A percentile compares a stretch with the other conserved stretches of the same genome.
These are phyloP conservation scores for Suillus subalutaceus DNA, from an alignment of 768 basidiomycete genomes.

Conservation along the genomic window DNA sequence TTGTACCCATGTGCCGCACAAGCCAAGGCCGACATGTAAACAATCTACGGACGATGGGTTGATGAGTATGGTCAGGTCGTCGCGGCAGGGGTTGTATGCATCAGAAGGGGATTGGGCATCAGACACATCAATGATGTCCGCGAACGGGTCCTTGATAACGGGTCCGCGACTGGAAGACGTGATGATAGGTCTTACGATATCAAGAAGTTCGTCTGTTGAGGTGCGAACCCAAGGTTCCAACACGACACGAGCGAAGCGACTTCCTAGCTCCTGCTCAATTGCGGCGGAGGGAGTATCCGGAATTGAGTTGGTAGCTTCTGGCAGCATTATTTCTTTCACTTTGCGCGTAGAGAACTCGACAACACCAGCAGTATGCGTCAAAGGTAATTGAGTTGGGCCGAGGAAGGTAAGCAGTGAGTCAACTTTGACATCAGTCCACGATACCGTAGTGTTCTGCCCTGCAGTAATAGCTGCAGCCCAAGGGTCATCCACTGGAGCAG, in stretches of 20 bases:
- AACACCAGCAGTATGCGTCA: constrained; percentile 61
- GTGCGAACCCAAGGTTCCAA: constrained; percentile 52
- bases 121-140: constrained; percentile 3
- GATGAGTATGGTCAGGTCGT: constrained; percentile 34
- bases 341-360: constrained; percentile 66
- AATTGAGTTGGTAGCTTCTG: constrained; percentile 24
- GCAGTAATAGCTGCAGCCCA: constrained; percentile 27
- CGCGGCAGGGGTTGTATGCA: constrained; percentile 42
- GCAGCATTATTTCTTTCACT: constrained; percentile 49
- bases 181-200: constrained; percentile 39
- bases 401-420: constrained; percentile 43
- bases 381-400: constrained; percentile 57
- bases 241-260: constrained; percentile 47
- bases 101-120: constrained; percentile 30
- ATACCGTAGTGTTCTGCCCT: constrained; percentile 29
- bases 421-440: constrained; percentile 31
- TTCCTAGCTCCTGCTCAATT: constrained; percentile 48
- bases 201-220: constrained; percentile 35
- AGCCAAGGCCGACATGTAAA: constrained; percentile 33
- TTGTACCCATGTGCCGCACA: constrained; percentile 41
- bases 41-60: constrained; percentile 17
- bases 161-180: constrained; percentile 32
- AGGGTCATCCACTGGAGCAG: constrained; percentile 23
- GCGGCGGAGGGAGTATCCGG: constrained; percentile 9
- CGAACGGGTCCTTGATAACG: constrained; percentile 15